phyloP scores from a whole-genome alignment of 768 basidiomycete species.

The Psilocybe tampanensis region DNA sequence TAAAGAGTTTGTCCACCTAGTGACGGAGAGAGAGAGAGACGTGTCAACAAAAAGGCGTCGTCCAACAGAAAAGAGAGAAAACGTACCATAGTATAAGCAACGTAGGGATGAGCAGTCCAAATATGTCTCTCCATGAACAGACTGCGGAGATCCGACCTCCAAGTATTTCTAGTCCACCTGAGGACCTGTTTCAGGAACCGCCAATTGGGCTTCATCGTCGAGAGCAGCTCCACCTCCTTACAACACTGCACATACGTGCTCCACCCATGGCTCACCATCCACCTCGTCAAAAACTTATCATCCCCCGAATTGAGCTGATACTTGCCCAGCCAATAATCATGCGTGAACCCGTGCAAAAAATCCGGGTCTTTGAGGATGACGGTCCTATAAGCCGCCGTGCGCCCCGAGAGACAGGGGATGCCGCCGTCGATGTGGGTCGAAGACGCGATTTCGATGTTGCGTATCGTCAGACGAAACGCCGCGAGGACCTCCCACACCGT shows the following conservation, averaged over 20 bases:
- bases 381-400: constrained; percentile 92
- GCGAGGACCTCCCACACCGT: constrained; percentile 96
- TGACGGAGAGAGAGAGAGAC: no score
- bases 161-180: constrained; percentile 93
- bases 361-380: constrained; percentile 95
- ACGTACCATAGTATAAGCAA: constrained; percentile 90
- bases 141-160: constrained; percentile 87
- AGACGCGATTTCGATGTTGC: constrained; percentile 90
- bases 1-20: constrained; percentile 86
- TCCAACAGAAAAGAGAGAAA: constrained; percentile 30
- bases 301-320: constrained; percentile 95
- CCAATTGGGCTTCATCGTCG: constrained; percentile 98
- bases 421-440: constrained; percentile 95
- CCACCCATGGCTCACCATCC: constrained; percentile 98
- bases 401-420: constrained; percentile 87
- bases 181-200: constrained; percentile 92
- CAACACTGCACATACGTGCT: constrained; percentile 91
- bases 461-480: constrained; percentile 89
- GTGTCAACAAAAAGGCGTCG: neutral
- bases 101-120: constrained; percentile 90
- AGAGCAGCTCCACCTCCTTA: constrained; percentile 82
- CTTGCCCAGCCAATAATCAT: constrained; percentile 92
- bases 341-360: constrained; percentile 90
- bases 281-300: constrained; percentile 92
- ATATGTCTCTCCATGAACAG: constrained; percentile 87